Evolutionary conservation across 139 green algal species (phyloP).

Genomic region (Spirogloea muscicola): DNA sequence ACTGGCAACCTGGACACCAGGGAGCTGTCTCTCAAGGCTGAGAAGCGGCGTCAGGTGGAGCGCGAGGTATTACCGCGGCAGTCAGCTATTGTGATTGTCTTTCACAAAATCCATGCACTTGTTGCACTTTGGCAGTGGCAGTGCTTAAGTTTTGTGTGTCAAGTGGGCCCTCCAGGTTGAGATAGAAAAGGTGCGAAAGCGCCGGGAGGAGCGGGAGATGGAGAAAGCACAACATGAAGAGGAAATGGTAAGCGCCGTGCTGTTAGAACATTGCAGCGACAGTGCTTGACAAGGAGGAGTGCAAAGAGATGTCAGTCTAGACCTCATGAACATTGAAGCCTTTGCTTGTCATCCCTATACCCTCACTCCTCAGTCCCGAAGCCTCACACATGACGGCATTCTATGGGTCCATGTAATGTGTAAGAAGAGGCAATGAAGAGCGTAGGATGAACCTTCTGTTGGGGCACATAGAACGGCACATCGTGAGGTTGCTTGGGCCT

Average conservation of each 20-base stretch:
- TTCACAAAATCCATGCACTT: neutral
- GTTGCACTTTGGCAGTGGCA: neutral
- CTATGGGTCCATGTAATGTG: no score
- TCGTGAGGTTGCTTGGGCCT: no score
- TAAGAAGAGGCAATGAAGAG: no score
- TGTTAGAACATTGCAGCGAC: no score
- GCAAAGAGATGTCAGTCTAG: no score
- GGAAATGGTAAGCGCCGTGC: slow-evolving; percentile 79
- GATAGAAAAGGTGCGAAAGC: slow-evolving; percentile 88
- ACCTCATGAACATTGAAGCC: no score
- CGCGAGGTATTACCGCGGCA: slow-evolving; percentile 49
- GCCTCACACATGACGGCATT: no score
- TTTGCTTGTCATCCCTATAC: no score
- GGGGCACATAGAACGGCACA: no score
- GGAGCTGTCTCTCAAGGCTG: slow-evolving; percentile 63
- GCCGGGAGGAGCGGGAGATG: slow-evolving; percentile 72
- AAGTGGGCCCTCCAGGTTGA: slow-evolving; percentile 52
- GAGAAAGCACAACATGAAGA: slow-evolving; percentile 76
- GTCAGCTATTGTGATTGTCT: neutral
- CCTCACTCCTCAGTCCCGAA: no score
- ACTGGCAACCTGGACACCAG: slow-evolving; percentile 53
- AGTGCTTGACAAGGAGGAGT: no score
- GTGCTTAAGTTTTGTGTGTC: neutral
- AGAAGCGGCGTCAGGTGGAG: slow-evolving; percentile 56
- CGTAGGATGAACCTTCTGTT: no score